Evolutionary conservation across 2,329 filamentous ascomycete genomes (phyloP).

Genomic region (Rhinocladiella mackenziei): DNA sequence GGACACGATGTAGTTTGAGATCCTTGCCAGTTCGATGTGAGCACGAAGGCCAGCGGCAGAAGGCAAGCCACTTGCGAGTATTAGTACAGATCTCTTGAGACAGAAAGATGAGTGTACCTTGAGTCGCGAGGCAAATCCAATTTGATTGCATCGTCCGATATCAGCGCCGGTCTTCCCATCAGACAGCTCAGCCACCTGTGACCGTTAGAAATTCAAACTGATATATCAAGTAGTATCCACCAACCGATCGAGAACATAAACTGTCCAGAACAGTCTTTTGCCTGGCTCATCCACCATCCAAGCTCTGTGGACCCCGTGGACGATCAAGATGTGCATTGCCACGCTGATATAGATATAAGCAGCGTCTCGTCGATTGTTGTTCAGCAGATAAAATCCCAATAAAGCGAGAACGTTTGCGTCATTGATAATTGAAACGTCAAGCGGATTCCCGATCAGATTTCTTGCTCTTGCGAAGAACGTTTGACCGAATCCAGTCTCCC

Average conservation of each 20-base stretch:
- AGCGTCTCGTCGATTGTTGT: constrained; percentile 49
- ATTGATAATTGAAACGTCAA: constrained; percentile 44
- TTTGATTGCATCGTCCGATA: constrained; percentile 48
- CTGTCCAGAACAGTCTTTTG: constrained; percentile 51
- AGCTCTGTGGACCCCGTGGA: constrained; percentile 48
- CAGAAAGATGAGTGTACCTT: constrained; percentile 4
- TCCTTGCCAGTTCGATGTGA: constrained; percentile 47
- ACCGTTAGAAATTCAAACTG: background rate
- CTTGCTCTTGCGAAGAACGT: constrained; percentile 45
- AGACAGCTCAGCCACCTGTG: constrained; percentile 44
- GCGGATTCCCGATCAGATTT: constrained; percentile 46
- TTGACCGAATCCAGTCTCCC: constrained; percentile 40
- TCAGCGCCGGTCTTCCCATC: constrained; percentile 48
- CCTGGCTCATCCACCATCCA: constrained; percentile 42
- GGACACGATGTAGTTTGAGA: constrained; percentile 49
- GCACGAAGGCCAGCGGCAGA: constrained; percentile 45
- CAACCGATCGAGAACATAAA: constrained; percentile 52
- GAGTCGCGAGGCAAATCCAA: constrained; percentile 38
- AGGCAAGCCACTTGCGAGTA: constrained; percentile 41
- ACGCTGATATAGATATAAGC: constrained; percentile 48
- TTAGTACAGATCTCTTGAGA: background rate
- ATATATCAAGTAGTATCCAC: constrained; percentile 15
- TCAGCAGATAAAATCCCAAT: constrained; percentile 49
- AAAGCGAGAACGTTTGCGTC: constrained; percentile 47
- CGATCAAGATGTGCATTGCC: constrained; percentile 49